A percentile compares a stretch with the other conserved stretches of the same genome.
phyloP scores from a whole-genome alignment of 2,329 filamentous ascomycete genomes.

The Talaromyces sp. region DNA sequence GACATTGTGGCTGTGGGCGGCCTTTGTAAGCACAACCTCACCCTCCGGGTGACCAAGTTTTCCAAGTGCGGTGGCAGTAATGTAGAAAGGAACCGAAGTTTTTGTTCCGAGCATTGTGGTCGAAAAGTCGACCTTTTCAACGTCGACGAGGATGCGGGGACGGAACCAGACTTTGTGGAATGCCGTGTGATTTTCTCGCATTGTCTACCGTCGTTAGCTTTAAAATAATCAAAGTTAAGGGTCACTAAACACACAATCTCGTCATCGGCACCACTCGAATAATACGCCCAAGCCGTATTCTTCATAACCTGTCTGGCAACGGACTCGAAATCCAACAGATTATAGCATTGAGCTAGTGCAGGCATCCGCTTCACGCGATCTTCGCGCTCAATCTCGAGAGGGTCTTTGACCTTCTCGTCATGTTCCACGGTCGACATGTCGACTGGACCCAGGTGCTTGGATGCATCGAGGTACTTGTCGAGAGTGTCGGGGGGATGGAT shows the following conservation, averaged over 20 bases:
- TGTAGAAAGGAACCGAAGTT: conserved; percentile 84
- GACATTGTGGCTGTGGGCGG: conserved; percentile 79
- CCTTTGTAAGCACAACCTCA: conserved; percentile 84
- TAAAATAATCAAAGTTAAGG: no score
- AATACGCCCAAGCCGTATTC: conserved; percentile 95
- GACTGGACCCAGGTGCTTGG: conserved; percentile 84
- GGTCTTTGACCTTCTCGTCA: conserved; percentile 64
- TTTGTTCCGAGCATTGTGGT: conserved; percentile 94
- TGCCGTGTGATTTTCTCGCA: conserved; percentile 91
- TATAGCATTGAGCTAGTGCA: conserved; percentile 81
- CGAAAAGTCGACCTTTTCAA: conserved; percentile 78
- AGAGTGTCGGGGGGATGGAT: conserved; percentile 88
- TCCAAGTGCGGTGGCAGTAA: conserved; percentile 91
- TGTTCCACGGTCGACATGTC: conserved; percentile 76
- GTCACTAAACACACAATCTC: conserved; percentile 60
- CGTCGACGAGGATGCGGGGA: conserved; percentile 81
- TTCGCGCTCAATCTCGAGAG: conserved; percentile 70
- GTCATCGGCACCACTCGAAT: conserved; percentile 87
- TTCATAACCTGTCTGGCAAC: conserved; percentile 91
- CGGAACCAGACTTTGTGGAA: conserved; percentile 99
- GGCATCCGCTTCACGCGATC: conserved; percentile 74
- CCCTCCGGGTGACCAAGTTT: conserved; percentile 93
- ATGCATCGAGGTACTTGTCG: conserved; percentile 72
- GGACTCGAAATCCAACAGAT: conserved; percentile 91
- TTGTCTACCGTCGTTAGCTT: conserved; percentile 58